Percentiles rank a stretch among this genome's conserved stretches.
These are phyloP conservation scores for Candida cerambycidarum DNA, from an alignment of 805 yeast species.

Conservation along the genomic window DNA sequence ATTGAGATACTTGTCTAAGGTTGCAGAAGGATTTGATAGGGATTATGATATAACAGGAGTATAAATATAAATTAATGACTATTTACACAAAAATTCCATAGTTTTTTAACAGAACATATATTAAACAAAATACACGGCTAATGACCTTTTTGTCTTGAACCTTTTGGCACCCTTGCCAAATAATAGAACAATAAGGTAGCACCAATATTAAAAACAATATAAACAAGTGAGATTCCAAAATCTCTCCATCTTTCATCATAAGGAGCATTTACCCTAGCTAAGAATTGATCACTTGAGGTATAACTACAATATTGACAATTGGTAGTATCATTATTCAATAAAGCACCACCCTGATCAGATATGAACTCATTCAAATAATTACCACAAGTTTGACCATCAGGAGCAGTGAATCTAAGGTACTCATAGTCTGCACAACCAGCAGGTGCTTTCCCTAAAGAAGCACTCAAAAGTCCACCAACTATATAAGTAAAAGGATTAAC, in stretches of 20 bases:
- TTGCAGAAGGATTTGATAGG: constrained; percentile 5
- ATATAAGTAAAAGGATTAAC: constrained; percentile 65
- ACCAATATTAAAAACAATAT: constrained; percentile 34
- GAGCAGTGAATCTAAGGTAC: constrained; percentile 21
- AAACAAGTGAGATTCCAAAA: constrained; percentile 50
- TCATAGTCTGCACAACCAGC: constrained; percentile 36
- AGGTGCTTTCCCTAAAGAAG: constrained; percentile 28
- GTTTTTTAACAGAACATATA: not conserved
- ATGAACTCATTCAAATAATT: constrained; percentile 27
- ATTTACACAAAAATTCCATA: no score
- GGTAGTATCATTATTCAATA: constrained; percentile 44
- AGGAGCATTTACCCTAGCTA: constrained; percentile 44
- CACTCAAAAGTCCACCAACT: constrained; percentile 49
- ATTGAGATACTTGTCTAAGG: constrained; percentile 66
- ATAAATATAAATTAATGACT: no score
- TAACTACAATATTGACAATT: constrained; percentile 63
- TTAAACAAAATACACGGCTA: constrained; percentile 35
- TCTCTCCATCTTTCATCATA: constrained; percentile 64
- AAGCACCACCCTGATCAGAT: constrained; percentile 43
- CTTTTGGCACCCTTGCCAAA: constrained; percentile 75
- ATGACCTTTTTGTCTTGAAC: constrained; percentile 44
- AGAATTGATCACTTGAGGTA: constrained; percentile 56
- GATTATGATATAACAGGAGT: constrained; percentile 16
- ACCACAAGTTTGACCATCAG: constrained; percentile 30
- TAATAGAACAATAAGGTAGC: constrained; percentile 45